Base-by-base conservation (phyloP, 208 protist genomes). In the Wallacemonas sp. region DNA sequence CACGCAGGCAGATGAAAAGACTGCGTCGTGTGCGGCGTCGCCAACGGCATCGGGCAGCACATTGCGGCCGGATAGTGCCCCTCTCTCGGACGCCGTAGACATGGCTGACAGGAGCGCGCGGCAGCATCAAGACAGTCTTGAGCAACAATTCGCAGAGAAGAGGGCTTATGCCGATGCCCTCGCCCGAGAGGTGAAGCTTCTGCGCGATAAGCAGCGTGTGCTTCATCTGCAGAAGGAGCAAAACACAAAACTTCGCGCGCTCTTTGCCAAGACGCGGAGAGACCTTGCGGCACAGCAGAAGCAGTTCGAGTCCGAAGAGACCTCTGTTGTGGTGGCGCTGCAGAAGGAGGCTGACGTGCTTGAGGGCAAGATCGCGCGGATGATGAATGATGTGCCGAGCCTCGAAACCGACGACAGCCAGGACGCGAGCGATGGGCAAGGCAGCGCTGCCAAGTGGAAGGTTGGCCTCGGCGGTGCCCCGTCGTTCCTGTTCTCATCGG, bases 261-360 rank as follows among this genome's bases (percentile, higher is more conserved):
- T 49, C 1, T 44, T 80, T 2, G 61, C 30, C n/a, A 33, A 22
- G 46, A 56, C 69, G 44, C 64, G 65, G 6, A 55, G n/a, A 30
- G 79, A 80, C 34, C 11, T 77, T 33, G 61, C 45, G 1, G 62
- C 36, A 28, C 67, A 70, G 45, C 70, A 84, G 28, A 51, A 72
- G 46, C n/a, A 9, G 15, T 69, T 77, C 24, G 46, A 62, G 31
- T 41, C 61, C 15, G 68, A 76, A 39, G 31, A 68, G 17, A 63
- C 74, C 41, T 27, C 66, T 34, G 36, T 75, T 14, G 64, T 79
- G 15, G 55, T 38, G 6, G 36, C 49, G 34, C 39, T 70, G 39
- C 62, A 61, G n/a, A n/a, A 47, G 9, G 55, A 68, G 15, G 31
- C 31, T 8, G 62, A 61, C 15, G 28, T 31, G 30, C 17, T 76